These are phyloP conservation scores for Candida suzukii DNA, from an alignment of 805 yeast genomes.

Conservation along the genomic window DNA sequence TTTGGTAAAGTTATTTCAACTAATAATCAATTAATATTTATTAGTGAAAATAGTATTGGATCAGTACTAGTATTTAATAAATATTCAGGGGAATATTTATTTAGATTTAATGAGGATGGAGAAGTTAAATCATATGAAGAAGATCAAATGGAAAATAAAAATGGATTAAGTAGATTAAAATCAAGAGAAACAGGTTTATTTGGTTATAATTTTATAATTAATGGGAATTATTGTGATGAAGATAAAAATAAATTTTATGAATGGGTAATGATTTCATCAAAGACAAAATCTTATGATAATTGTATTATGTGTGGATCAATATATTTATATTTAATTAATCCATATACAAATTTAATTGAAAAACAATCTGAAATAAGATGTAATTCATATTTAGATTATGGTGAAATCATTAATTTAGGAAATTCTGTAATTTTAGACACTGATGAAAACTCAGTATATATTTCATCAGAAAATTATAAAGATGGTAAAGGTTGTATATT, in stretches of 20 bases:
- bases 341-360: too few relatives aligned
- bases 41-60: constrained; percentile 33
- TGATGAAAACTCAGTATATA: neutral
- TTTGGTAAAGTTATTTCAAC: constrained; percentile 31
- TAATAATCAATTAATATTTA: constrained; percentile 19
- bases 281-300: constrained; percentile 16
- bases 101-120: neutral
- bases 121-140: neutral
- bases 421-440: neutral
- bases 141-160: neutral
- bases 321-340: too few relatives aligned
- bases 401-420: neutral
- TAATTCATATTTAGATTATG: neutral
- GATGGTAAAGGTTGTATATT: constrained; percentile 44
- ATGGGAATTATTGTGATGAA: constrained; percentile 9
- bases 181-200: constrained; percentile 20
- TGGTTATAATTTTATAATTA: constrained; percentile 18
- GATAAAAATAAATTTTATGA: constrained; percentile 2
- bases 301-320: constrained; percentile 36
- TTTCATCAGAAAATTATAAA: constrained; percentile 3
- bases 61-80: constrained; percentile 29
- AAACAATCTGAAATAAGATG: neutral
- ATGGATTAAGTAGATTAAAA: constrained; percentile 3
- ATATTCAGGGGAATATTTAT: constrained; percentile 1
- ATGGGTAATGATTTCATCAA: constrained; percentile 25